phyloP scores from a whole-genome alignment of 129 eudicot species.

The Apium graveolens region DNA sequence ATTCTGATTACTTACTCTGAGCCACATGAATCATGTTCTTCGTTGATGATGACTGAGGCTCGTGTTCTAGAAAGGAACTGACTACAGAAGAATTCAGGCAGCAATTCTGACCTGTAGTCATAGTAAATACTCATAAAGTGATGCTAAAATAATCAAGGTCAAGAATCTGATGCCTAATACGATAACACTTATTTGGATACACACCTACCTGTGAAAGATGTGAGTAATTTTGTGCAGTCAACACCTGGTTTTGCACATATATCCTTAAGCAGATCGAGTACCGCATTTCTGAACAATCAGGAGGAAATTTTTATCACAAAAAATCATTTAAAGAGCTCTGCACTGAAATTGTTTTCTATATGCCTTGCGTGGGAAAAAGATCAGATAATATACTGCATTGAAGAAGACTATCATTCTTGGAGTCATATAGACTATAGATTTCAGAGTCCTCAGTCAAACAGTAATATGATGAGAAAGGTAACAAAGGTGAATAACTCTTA shows the following conservation, averaged over 20 bases:
- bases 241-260: slow-evolving; percentile 40
- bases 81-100: slow-evolving; percentile 60
- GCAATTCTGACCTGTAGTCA: slow-evolving; percentile 47
- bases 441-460: neutral
- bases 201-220: slow-evolving; percentile 51
- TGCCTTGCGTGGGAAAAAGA: neutral
- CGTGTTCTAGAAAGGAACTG: slow-evolving; percentile 42
- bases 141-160: neutral
- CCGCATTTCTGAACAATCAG: slow-evolving; percentile 38
- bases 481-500: slow-evolving; percentile 17
- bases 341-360: neutral
- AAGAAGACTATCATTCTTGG: neutral
- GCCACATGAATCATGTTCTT: slow-evolving; percentile 76
- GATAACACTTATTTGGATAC: neutral
- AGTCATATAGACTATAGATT: neutral
- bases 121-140: neutral
- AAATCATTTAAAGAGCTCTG: neutral
- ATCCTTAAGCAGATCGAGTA: slow-evolving; percentile 33
- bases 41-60: slow-evolving; percentile 69
- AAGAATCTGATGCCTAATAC: neutral
- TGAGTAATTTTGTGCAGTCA: slow-evolving; percentile 52
- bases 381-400: neutral
- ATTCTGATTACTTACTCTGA: slow-evolving; percentile 44
- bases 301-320: slow-evolving; percentile 1
- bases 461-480: neutral